These are phyloP conservation scores for Candida frijolesensis DNA, from an alignment of 1,139 yeast genomes.

Conservation along the genomic window DNA sequence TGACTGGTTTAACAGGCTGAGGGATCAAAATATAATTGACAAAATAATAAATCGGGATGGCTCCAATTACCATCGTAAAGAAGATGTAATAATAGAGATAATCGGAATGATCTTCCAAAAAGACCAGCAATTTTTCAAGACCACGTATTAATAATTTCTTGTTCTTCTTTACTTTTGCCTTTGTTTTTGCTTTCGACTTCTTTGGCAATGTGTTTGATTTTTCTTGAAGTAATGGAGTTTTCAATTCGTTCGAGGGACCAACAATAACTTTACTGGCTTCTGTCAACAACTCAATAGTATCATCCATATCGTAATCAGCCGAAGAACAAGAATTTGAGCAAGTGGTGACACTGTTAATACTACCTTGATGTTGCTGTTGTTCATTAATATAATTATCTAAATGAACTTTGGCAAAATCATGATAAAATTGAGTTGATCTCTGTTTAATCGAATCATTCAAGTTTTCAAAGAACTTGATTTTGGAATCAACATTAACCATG, in stretches of 20 bases:
- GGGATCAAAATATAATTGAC: constrained; percentile 5
- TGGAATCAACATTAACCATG: constrained; percentile 13
- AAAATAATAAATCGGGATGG: constrained; percentile 10
- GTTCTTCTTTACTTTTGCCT: background rate
- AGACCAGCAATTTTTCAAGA: constrained; percentile 13
- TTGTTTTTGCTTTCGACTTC: background rate
- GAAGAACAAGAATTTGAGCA: background rate
- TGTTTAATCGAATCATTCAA: constrained; percentile 31
- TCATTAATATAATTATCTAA: constrained; percentile 19
- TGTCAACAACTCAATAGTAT: constrained; percentile 7
- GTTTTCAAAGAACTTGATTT: constrained; percentile 31
- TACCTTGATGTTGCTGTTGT: constrained; percentile 10
- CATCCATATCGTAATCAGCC: constrained; percentile 5
- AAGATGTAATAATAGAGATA: constrained; percentile 21
- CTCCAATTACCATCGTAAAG: constrained; percentile 13
- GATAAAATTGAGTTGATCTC: constrained; percentile 27
- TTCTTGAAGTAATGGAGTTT: background rate
- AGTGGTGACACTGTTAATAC: background rate
- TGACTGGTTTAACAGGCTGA: constrained; percentile 7
- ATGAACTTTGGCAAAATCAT: constrained; percentile 21
- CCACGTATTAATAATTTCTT: constrained; percentile 4
- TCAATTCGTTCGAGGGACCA: background rate
- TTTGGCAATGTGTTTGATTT: background rate
- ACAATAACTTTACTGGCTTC: constrained; percentile 1
- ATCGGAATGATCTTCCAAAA: constrained; percentile 22